Evolutionary conservation across 192 early-diverging fungal species (phyloP), one percentile per base, ranked within the genome.

Genomic region (Chytriomyces sp.): DNA sequence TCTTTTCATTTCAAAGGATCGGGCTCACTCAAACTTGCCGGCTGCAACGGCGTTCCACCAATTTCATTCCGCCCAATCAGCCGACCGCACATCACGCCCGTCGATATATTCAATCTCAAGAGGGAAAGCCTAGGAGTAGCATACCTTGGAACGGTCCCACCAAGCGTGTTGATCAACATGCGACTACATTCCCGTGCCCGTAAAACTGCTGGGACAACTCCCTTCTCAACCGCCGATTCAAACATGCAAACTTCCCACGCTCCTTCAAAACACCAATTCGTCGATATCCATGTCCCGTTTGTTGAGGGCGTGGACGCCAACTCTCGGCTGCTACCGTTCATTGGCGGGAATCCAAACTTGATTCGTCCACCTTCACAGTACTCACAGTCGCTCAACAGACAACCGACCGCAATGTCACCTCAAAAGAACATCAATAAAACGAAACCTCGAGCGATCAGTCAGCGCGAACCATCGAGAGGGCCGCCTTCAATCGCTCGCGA

Each of bases 41-140:
- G 66, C 26, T 16, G 18, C 28, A 67, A 67, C 45, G 66, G 66
- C 20, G 23, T 67, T 18, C 66, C 66, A 16, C 20, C 63, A 1
- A 16, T 64, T 64, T 45, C 66, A 28, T 7, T 11, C 6, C 46
- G 69, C 6, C 49, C 69, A 11, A 16, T 20, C 9, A 28, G 26
- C 16, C 49, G 50, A 9, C 53, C 53, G 16, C 69, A 71, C 50
- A 50, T 71, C 50, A 71, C 26, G 13, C 69, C 69, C n/a, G 46
- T 57, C 50, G 69, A 71, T 43, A 50, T 71, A 23, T 71, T 71
- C 69, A 59, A 71, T 44, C 57, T 71, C n/a, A 71, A 71, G 44
- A 47, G 69, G 16, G 69, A 71, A 20, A 57, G 20, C 53, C 13
- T 57, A 5, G 53, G 53, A 20, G 53, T 20, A 57, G 53, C 53